These are phyloP conservation scores for Suillus clintonianus DNA, from an alignment of 768 basidiomycete genomes.

Conservation along the genomic window DNA sequence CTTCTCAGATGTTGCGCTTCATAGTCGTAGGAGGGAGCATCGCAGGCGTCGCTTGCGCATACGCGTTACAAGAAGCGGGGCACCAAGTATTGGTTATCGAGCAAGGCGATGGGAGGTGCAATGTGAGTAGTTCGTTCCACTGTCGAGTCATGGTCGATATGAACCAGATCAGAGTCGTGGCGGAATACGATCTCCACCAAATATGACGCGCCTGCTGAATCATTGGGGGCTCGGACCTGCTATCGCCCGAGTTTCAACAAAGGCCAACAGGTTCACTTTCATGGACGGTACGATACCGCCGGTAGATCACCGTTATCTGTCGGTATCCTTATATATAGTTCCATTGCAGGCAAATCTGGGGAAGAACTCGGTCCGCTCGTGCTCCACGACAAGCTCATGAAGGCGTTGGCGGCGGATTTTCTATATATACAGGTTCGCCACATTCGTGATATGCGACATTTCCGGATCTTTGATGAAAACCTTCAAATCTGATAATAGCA, in stretches of 20 bases:
- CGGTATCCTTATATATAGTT: conserved; percentile 21
- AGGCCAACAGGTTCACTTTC: conserved; percentile 17
- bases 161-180: conserved; percentile 30
- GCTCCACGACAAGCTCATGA: conserved; percentile 45
- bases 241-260: conserved; percentile 35
- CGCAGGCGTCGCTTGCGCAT: conserved; percentile 57
- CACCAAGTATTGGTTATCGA: conserved; percentile 61
- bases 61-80: conserved; percentile 51
- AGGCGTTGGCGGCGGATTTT: conserved; percentile 47
- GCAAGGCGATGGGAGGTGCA: conserved; percentile 38
- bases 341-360: conserved; percentile 40
- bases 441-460: not conserved
- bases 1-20: conserved; percentile 20
- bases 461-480: not conserved
- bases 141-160: not conserved
- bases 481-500: conserved; percentile 37
- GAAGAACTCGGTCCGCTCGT: conserved; percentile 45
- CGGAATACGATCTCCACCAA: conserved; percentile 51
- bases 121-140: conserved; percentile 23
- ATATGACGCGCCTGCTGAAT: conserved; percentile 54
- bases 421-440: conserved; percentile 46
- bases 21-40: conserved; percentile 34
- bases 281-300: conserved; percentile 12
- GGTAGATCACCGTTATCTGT: not conserved
- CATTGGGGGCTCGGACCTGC: conserved; percentile 54